Conservation (phyloP, 768 basidiomycete genomes). For the Ramaria sp. region DNA sequence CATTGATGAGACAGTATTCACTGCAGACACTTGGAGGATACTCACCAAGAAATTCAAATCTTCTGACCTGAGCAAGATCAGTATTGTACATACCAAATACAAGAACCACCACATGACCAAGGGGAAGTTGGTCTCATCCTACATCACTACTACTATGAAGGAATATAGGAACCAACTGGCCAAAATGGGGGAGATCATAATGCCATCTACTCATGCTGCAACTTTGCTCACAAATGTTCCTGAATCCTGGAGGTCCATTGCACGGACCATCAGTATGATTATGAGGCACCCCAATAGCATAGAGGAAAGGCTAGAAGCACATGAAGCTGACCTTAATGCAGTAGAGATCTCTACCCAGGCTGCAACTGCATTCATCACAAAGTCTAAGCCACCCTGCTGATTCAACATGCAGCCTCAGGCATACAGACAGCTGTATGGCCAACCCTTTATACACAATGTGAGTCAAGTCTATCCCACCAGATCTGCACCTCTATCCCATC, state of each 20-base stretch:
- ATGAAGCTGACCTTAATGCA: background rate
- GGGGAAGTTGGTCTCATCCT: background rate
- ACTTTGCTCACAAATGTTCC: background rate
- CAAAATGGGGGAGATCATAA: background rate
- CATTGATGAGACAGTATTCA: too few relatives aligned
- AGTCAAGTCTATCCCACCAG: too few relatives aligned
- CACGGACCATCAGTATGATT: background rate
- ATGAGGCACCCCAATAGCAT: background rate
- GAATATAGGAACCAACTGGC: background rate
- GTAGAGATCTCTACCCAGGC: background rate
- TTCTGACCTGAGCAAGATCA: too few relatives aligned
- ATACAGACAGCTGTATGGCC: too few relatives aligned
- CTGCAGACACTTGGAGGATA: too few relatives aligned
- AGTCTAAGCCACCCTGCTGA: too few relatives aligned
- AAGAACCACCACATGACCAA: background rate
- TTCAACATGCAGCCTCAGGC: too few relatives aligned
- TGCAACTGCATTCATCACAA: background rate
- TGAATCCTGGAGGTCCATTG: background rate
- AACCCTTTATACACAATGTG: too few relatives aligned
- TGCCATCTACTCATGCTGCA: background rate
- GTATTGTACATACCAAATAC: too few relatives aligned
- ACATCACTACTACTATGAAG: background rate
- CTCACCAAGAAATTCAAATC: too few relatives aligned
- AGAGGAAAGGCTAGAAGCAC: background rate
- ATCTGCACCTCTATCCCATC: too few relatives aligned